Conservation (phyloP, 1,284 basidiomycete genomes). For the Austroboletus niveus region DNA sequence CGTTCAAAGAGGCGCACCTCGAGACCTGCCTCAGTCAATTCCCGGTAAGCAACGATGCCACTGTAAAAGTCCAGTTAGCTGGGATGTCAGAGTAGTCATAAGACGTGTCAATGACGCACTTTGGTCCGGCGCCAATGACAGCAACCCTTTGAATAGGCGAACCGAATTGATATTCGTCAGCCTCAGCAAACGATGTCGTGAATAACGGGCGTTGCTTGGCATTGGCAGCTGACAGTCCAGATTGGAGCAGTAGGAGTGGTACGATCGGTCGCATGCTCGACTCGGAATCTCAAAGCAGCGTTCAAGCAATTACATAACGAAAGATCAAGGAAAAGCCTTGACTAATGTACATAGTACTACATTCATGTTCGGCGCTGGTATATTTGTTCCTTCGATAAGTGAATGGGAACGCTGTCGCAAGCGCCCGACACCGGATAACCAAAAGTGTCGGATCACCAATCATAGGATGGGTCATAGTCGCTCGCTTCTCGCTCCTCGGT, state of each 20-base stretch:
- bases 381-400: no score
- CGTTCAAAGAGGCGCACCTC: conserved; percentile 17
- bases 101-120: background rate
- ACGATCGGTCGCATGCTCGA: background rate
- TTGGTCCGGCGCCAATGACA: conserved; percentile 13
- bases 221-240: background rate
- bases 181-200: background rate
- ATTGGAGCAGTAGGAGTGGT: background rate
- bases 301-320: no score
- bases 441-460: no score
- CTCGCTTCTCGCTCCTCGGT: no score
- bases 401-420: no score
- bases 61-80: background rate
- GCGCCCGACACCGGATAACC: no score
- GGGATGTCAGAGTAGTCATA: no score
- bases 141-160: conserved; percentile 11
- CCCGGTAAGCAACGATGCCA: conserved; percentile 10
- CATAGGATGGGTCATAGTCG: no score
- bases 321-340: no score
- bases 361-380: no score
- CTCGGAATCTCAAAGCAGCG: no score
- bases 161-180: conserved; percentile 2
- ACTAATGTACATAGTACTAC: no score
- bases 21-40: conserved; percentile 11
- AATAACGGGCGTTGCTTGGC: background rate